Conservation (phyloP, 495 filamentous ascomycete genomes). For the Thozetella sp. region DNA sequence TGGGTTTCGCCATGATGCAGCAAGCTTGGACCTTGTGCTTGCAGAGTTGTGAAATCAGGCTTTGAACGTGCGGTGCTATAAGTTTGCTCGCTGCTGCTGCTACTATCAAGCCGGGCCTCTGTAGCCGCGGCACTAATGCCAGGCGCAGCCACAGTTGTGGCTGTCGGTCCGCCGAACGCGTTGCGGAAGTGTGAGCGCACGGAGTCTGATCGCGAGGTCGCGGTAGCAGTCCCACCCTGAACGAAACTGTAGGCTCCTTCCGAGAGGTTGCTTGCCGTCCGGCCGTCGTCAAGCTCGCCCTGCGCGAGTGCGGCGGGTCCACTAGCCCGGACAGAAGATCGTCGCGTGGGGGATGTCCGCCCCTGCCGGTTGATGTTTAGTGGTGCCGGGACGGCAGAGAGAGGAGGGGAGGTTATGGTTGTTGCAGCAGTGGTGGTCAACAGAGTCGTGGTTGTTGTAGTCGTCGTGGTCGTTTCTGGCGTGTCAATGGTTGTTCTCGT, state of each 20-base stretch:
- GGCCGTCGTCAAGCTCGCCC: conserved; percentile 22
- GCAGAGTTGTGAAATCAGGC: conserved; percentile 60
- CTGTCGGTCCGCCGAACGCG: conserved; percentile 19
- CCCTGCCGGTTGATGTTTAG: conserved; percentile 8
- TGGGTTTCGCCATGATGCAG: conserved; percentile 40
- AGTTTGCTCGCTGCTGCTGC: conserved; percentile 50
- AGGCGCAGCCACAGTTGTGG: conserved; percentile 16
- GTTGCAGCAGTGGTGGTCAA: not conserved
- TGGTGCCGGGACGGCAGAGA: not conserved
- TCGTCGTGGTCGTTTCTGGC: not conserved
- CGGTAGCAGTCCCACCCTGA: conserved; percentile 6
- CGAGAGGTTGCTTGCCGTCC: conserved; percentile 39
- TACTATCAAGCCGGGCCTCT: conserved; percentile 21
- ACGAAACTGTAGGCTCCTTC: conserved; percentile 37
- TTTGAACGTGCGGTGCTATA: conserved; percentile 63
- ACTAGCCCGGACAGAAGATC: conserved; percentile 5
- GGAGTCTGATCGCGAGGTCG: conserved; percentile 22
- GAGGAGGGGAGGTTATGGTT: not conserved
- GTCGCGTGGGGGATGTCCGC: conserved; percentile 7
- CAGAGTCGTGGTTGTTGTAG: not conserved
- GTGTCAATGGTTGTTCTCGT: conserved; percentile 1
- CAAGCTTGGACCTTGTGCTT: conserved; percentile 66
- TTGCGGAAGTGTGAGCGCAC: conserved; percentile 18
- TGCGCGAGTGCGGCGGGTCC: not conserved
- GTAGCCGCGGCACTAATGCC: conserved; percentile 11